Evolutionary conservation across 202 grass and related monocot species (phyloP), one percentile per base, ranked within the genome.

Genomic region (Elaeis oleifera): DNA sequence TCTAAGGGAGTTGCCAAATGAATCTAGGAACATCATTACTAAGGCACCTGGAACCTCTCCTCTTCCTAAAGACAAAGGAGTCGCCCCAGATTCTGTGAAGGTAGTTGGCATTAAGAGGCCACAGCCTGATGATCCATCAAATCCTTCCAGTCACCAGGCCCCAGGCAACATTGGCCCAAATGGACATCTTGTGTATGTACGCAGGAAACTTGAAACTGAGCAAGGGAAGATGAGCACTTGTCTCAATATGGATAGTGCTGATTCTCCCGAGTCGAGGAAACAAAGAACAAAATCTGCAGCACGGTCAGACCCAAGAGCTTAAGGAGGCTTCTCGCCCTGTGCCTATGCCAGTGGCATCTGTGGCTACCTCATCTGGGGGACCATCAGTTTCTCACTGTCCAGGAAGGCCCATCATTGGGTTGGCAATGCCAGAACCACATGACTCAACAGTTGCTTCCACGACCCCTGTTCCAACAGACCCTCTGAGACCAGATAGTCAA

Each of bases 111-210:
- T 59, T 49, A 97, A 92, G 69, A 85, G 88, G 49, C 54, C 61
- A 52, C 77, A 77, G 58, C 72, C 74, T 39, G 77, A 79, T 68
- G 64, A 53, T 44, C 65, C 68, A 19, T 39, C 71, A 53, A 89
- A 54, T 75, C 74, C 76, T 56, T 71, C 74, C 14, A 80, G 59
- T 63, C 68, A 70, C 63, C 80, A 82, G 25, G 36, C 6, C 0
- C 57, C 56, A 63, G 31, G 70, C 49, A 84, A 78, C 80, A 62
- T 74, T 60, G 75, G 78, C 26, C 16, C 59, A 63, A 84, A 81
- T 62, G 83, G 83, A 6, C 84, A 87, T 84, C 68, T 88, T 32
- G 89, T 94, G 3, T 97, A 91, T 70, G 88, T 89, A 50, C 77
- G 92, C 16, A 97, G 92, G 72, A 89, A 71, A 69, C 60, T 75